Conservation (phyloP, 805 yeast species). For the Alloascoidea africana region DNA sequence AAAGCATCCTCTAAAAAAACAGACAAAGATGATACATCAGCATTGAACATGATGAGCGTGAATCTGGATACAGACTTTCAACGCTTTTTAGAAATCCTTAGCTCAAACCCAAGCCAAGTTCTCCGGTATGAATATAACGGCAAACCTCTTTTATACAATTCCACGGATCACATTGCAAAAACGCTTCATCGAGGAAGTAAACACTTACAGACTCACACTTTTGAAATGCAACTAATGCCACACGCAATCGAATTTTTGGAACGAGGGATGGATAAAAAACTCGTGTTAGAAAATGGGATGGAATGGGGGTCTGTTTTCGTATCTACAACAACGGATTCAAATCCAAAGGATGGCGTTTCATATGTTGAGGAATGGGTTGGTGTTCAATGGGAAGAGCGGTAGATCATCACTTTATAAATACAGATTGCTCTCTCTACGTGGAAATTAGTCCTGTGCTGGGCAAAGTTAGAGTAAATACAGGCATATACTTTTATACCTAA, state of each 20-base stretch:
- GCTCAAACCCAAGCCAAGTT: conserved; percentile 77
- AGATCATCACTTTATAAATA: no score
- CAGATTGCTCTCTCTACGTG: no score
- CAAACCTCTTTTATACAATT: conserved; percentile 57
- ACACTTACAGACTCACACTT: conserved; percentile 42
- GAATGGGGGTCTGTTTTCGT: conserved; percentile 94
- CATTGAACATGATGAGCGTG: conserved; percentile 18
- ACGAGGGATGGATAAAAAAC: conserved; percentile 21
- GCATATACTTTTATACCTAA: no score
- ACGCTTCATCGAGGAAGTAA: conserved; percentile 20
- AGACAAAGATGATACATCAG: conserved; percentile 27
- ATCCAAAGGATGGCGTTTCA: conserved; percentile 50
- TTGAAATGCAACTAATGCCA: conserved; percentile 92
- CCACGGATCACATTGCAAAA: conserved; percentile 37
- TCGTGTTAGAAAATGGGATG: conserved; percentile 55
- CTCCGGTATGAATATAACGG: conserved; percentile 76
- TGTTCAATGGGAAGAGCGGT: conserved; percentile 67
- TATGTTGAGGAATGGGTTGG: conserved; percentile 71
- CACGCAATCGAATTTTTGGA: conserved; percentile 78
- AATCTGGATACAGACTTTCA: conserved; percentile 69
- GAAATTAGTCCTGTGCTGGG: no score
- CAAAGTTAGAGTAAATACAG: no score
- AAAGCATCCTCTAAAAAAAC: conserved; percentile 18
- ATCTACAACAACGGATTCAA: conserved; percentile 57
- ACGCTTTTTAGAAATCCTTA: conserved; percentile 57